Conservation (phyloP, 2,329 filamentous ascomycete species). For the Cladosporium oxysporum region DNA sequence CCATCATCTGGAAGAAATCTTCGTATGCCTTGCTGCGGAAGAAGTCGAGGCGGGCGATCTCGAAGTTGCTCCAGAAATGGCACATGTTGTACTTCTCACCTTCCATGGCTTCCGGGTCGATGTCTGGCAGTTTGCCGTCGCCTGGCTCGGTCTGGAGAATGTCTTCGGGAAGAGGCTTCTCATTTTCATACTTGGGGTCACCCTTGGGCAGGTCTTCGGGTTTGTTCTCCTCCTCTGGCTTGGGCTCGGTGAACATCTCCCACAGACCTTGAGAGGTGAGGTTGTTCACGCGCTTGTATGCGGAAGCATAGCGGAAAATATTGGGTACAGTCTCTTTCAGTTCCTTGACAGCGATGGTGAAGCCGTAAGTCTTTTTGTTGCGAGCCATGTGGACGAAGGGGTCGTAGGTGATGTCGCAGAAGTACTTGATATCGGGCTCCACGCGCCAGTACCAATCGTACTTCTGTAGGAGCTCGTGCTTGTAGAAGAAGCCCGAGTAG, state of each 20-base stretch:
- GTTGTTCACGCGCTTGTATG: slow-evolving; percentile 92
- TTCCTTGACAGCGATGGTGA: slow-evolving; percentile 98
- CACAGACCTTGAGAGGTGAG: slow-evolving; percentile 88
- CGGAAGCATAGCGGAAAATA: slow-evolving; percentile 97
- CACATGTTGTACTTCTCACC: slow-evolving; percentile 99
- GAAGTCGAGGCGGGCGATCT: slow-evolving; percentile 92
- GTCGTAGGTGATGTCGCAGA: slow-evolving; percentile 99
- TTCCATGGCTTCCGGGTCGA: slow-evolving; percentile 93
- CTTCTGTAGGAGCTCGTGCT: slow-evolving; percentile 89
- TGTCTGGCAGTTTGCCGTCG: slow-evolving; percentile 69
- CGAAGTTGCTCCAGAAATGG: slow-evolving; percentile 99
- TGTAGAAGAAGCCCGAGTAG: slow-evolving; percentile 99
- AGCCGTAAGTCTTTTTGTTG: slow-evolving; percentile 95
- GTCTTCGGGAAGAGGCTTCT: slow-evolving; percentile 74
- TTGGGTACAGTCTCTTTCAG: slow-evolving; percentile 97
- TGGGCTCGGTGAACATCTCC: slow-evolving; percentile 96
- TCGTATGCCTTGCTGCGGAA: slow-evolving; percentile 97
- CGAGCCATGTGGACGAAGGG: slow-evolving; percentile 95
- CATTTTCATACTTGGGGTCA: slow-evolving; percentile 62
- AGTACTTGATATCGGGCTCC: slow-evolving; percentile 99
- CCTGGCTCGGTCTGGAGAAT: slow-evolving; percentile 75
- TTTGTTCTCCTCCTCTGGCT: slow-evolving; percentile 60
- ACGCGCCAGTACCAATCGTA: slow-evolving; percentile 99
- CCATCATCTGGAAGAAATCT: slow-evolving; percentile 99
- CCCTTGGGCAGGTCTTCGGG: slow-evolving; percentile 48